Conservation (phyloP, 2,329 filamentous ascomycete genomes). For the Penicillium aurantiogriseum region DNA sequence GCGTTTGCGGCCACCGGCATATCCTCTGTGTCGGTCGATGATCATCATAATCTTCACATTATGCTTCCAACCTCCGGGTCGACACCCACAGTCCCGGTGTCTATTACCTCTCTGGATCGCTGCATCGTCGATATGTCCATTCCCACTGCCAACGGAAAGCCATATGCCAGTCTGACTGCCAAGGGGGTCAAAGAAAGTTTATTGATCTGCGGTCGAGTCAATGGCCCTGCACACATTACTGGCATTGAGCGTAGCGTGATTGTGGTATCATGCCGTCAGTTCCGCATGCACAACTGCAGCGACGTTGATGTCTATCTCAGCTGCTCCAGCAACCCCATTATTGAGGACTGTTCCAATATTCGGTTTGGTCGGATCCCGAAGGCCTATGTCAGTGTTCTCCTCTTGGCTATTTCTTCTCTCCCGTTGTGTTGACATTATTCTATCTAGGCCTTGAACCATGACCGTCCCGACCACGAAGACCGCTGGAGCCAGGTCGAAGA, state of each 20-base stretch:
- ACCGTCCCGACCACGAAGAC: slow-evolving; percentile 50
- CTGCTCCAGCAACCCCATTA: slow-evolving; percentile 82
- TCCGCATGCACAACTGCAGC: slow-evolving; percentile 84
- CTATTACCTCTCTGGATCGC: slow-evolving; percentile 64
- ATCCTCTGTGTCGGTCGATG: slow-evolving; percentile 61
- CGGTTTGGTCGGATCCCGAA: slow-evolving; percentile 74
- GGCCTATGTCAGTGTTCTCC: slow-evolving; percentile 60
- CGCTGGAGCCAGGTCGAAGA: slow-evolving; percentile 91
- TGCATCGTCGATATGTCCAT: slow-evolving; percentile 81
- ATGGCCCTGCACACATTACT: slow-evolving; percentile 81
- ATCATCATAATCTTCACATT: slow-evolving; percentile 69
- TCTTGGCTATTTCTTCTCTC: not conserved
- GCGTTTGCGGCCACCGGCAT: slow-evolving; percentile 57
- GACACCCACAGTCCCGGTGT: slow-evolving; percentile 70
- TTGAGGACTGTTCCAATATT: slow-evolving; percentile 79
- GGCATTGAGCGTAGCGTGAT: slow-evolving; percentile 69
- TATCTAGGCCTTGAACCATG: slow-evolving; percentile 32
- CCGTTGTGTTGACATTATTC: slow-evolving; percentile 1
- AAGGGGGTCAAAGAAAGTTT: slow-evolving; percentile 69
- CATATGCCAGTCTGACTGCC: slow-evolving; percentile 70
- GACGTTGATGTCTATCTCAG: slow-evolving; percentile 81
- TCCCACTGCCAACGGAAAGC: slow-evolving; percentile 55
- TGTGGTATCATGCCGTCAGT: slow-evolving; percentile 78
- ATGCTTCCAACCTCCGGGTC: slow-evolving; percentile 70
- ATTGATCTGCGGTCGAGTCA: slow-evolving; percentile 73